These are phyloP conservation scores for Melaleuca alternifolia DNA, from an alignment of 345 rosid species.

Conservation along the genomic window DNA sequence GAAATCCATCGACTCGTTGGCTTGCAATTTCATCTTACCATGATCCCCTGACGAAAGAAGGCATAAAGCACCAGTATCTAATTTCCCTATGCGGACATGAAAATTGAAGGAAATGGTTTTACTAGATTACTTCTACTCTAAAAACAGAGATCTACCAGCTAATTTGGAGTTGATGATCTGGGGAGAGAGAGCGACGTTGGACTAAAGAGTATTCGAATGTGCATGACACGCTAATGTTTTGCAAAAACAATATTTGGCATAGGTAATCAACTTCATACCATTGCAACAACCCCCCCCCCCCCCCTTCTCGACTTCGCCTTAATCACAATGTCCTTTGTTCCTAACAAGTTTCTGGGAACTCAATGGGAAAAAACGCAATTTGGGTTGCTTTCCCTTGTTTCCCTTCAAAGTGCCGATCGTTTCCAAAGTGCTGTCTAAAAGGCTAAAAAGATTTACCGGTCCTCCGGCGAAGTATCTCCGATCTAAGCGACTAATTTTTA, in stretches of 20 bases:
- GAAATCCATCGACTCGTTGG: background rate
- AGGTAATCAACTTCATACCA: background rate
- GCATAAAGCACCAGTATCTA: background rate
- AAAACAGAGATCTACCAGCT: background rate
- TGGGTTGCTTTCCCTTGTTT: no score
- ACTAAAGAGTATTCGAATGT: background rate
- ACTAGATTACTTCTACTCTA: background rate
- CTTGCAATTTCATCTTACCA: background rate
- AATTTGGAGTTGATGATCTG: background rate
- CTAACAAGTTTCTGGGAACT: no score
- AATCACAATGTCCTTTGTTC: no score
- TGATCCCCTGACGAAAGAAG: background rate
- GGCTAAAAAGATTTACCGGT: no score
- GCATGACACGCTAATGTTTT: background rate
- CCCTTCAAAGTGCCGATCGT: no score
- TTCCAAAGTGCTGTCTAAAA: no score
- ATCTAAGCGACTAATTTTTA: no score
- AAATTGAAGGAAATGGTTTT: background rate
- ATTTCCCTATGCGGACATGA: accelerated
- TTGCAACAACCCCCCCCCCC: background rate
- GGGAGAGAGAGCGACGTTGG: background rate
- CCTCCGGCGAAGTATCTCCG: no score
- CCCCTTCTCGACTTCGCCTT: no score
- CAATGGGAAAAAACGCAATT: no score
- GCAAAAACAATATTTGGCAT: accelerated